Evolutionary conservation across 805 yeast genomes (phyloP).

Genomic region (Saccharomycopsis capsularis): DNA sequence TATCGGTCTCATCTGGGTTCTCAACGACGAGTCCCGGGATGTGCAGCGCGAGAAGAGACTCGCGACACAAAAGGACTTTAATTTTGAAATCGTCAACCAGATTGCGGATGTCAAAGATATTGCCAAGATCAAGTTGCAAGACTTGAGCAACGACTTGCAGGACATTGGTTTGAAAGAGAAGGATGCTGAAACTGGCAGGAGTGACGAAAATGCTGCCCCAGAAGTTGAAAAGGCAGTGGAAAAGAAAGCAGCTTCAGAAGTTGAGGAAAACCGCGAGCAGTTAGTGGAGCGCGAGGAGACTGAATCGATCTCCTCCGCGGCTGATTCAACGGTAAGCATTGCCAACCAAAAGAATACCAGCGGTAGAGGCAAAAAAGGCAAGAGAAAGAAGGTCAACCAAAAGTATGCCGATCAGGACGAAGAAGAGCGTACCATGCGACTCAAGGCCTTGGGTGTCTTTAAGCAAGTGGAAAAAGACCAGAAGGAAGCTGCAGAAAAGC

Average conservation of each 20-base stretch:
- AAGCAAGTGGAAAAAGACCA: conserved; percentile 43
- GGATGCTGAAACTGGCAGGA: conserved; percentile 18
- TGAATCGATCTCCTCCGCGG: not conserved
- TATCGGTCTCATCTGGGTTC: conserved; percentile 69
- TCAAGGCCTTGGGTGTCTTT: conserved; percentile 80
- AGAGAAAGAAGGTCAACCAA: conserved; percentile 69
- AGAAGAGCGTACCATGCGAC: conserved; percentile 65
- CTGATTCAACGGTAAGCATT: not conserved
- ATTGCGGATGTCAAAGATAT: conserved; percentile 28
- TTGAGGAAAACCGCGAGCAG: conserved; percentile 2
- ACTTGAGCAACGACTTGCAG: conserved; percentile 4
- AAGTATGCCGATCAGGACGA: conserved; percentile 92
- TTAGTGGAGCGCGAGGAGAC: conserved; percentile 8
- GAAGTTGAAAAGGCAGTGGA: not conserved
- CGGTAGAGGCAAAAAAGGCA: conserved; percentile 80
- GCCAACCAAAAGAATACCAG: conserved; percentile 30
- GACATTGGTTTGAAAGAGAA: conserved; percentile 9
- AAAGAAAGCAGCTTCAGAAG: conserved; percentile 13
- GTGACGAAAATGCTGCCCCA: not conserved
- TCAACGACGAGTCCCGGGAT: conserved; percentile 44
- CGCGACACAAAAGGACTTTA: conserved; percentile 28
- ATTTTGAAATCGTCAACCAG: conserved; percentile 27
- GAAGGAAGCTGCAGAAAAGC: conserved; percentile 31
- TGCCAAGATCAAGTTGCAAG: conserved; percentile 20
- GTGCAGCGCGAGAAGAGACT: conserved; percentile 18